Conservation (phyloP, 305 asterid species). For the Caryopteris hybrid region DNA sequence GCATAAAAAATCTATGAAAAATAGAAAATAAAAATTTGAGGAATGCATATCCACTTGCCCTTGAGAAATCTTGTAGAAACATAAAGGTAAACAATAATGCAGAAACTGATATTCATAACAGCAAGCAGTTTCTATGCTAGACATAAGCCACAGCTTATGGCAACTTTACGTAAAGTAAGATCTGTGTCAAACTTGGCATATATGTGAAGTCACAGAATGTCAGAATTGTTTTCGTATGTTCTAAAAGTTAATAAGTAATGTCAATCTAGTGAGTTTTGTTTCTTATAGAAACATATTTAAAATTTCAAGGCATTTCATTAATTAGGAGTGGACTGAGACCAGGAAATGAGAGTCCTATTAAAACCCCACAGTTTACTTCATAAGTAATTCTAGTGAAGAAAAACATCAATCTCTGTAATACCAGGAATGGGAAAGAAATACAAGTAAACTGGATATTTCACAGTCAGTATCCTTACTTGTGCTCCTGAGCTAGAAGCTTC, state of each 20-base stretch:
- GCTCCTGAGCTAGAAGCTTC: constrained; percentile 86
- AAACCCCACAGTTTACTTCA: not conserved
- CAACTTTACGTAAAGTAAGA: too few species aligned
- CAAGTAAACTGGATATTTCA: constrained; percentile 1
- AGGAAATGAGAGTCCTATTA: not conserved
- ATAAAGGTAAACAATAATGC: too few species aligned
- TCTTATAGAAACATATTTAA: not conserved
- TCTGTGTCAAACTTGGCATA: too few species aligned
- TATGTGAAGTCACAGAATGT: too few species aligned
- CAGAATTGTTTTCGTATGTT: not conserved
- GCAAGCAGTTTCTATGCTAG: too few species aligned
- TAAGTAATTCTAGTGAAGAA: not conserved
- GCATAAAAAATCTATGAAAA: too few species aligned
- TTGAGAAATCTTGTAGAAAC: too few species aligned
- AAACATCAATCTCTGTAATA: not conserved
- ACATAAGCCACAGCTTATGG: too few species aligned
- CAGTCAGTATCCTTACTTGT: constrained; percentile 44
- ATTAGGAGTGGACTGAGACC: not conserved
- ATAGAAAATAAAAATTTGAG: too few species aligned
- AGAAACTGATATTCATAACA: too few species aligned
- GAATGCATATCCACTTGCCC: too few species aligned
- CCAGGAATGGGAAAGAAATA: not conserved
- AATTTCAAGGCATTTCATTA: not conserved
- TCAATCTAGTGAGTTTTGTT: not conserved
- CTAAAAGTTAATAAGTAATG: not conserved